Base-by-base conservation (phyloP, 192 early-diverging fungal species). In the Coemansia sp. region DNA sequence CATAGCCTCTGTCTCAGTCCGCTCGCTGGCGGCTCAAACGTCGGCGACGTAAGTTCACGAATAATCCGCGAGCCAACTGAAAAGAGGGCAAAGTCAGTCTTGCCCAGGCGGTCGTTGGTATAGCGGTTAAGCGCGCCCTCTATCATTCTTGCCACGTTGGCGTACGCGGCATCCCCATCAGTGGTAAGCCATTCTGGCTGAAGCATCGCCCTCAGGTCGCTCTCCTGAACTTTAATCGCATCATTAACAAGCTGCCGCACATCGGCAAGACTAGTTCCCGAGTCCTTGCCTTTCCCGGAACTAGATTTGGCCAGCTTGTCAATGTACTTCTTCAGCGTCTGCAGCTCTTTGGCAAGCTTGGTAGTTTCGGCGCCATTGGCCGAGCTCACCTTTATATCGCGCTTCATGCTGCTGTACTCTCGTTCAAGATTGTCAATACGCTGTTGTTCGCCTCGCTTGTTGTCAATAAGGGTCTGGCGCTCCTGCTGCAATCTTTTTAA, bases 81-180 rank as follows among this genome's bases (percentile, higher is more conserved):
- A 23, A 69, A 74, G 30, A 89, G 71, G 0, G 90, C 90, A 83
- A 85, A 92, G 69, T 92, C 90, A 1, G 88, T 77, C 58, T 78
- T 82, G 44, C 81, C 86, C 25, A 89, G 52, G 7, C 78, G 73
- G 22, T 81, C 78, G 41, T 84, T 83, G 34, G 83, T 78, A 58
- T 86, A 89, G 32, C 81, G 82, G 32, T 76, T 62, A 21, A 90
- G 70, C 9, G 87, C 87, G 16, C 81, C 78, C 21, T 89, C 82
- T 9, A 90, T 86, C 62, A 86, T 71, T 26, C 69, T 63, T 3
- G 71, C 65, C 16, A 88, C 81, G 32, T 69, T 69, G 32, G 69
- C 56, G 19, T 68, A 68, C 5, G 73, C 78, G 5, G 69, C 69
- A 58, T 81, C 78, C 31, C 70, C 78, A 38, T 76, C 67, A 9